Percentiles rank a stretch among this genome's conserved stretches.
Conservation (phyloP, 163 green algal genomes). For the Scenedesmus sp. region DNA sequence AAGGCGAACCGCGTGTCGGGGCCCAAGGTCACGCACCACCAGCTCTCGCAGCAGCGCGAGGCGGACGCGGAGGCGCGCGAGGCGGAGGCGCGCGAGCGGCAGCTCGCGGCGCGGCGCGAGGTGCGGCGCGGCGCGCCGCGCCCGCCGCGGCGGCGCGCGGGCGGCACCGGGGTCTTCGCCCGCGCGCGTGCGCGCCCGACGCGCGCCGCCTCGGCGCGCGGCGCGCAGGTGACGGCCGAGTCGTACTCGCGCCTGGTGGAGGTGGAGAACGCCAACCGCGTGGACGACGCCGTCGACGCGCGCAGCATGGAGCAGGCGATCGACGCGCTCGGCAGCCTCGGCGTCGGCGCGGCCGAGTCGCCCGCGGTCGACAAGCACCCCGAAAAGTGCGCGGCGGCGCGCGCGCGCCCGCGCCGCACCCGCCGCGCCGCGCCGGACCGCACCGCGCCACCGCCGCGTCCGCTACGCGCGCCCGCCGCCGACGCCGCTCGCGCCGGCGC, state of each 20-base stretch:
- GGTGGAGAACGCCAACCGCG: slow-evolving; percentile 60
- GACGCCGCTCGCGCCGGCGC: background rate
- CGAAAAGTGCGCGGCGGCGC: slow-evolving; percentile 55
- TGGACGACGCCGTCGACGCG: slow-evolving; percentile 53
- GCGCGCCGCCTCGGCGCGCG: no score
- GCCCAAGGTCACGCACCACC: slow-evolving; percentile 52
- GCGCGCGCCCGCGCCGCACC: background rate
- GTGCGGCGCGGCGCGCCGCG: slow-evolving; percentile 53
- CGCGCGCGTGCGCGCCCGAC: no score
- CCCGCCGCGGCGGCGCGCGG: no score
- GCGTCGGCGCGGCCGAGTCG: slow-evolving; percentile 24
- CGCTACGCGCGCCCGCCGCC: no score
- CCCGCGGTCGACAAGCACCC: slow-evolving; percentile 62
- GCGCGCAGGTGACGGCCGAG: no score
- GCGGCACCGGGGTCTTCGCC: no score
- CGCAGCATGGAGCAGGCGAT: slow-evolving; percentile 60
- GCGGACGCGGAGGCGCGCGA: slow-evolving; percentile 40
- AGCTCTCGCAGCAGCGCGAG: slow-evolving; percentile 53
- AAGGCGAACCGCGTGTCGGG: slow-evolving; percentile 36
- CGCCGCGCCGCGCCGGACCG: background rate
- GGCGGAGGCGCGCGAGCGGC: slow-evolving; percentile 48
- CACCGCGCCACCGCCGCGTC: background rate
- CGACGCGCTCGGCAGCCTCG: slow-evolving; percentile 54
- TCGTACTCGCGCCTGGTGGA: slow-evolving; percentile 52
- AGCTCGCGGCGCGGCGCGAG: slow-evolving; percentile 50